Percentiles rank a stretch among this genome's conserved stretches.
Conservation (phyloP, 208 protist genomes). For the Leishmania lainsoni region DNA sequence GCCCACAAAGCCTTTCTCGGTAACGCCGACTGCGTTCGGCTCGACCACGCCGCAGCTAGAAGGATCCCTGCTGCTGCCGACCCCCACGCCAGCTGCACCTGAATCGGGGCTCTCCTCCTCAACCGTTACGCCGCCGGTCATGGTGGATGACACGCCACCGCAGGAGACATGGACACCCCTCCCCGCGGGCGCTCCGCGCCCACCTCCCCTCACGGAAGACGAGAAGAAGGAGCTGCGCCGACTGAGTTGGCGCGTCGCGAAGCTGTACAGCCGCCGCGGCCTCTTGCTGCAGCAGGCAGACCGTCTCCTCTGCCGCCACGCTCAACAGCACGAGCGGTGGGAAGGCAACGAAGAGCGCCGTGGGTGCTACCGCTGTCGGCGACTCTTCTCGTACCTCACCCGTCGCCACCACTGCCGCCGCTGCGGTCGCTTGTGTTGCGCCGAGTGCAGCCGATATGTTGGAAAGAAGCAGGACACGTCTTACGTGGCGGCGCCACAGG, state of each 20-base stretch:
- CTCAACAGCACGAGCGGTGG: constrained; percentile 44
- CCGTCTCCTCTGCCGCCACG: constrained; percentile 36
- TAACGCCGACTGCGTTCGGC: background rate
- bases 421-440: constrained; percentile 67
- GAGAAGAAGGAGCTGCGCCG: constrained; percentile 24
- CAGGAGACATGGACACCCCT: background rate
- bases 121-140: background rate
- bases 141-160: background rate
- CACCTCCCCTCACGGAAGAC: constrained; percentile 9
- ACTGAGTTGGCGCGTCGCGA: constrained; percentile 27
- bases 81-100: background rate
- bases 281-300: constrained; percentile 37
- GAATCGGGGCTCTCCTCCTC: background rate
- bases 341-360: constrained; percentile 51
- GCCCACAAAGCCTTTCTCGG: background rate
- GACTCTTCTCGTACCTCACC: constrained; percentile 48
- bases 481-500: constrained; percentile 17
- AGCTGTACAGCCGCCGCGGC: constrained; percentile 37
- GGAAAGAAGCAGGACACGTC: constrained; percentile 57
- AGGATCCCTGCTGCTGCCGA: background rate
- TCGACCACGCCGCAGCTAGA: constrained; percentile 1
- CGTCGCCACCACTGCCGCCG: constrained; percentile 74
- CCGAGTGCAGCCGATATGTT: constrained; percentile 57
- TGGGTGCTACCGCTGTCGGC: constrained; percentile 49
- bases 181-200: background rate